Conservation (phyloP, 176 grass and related monocot species). For the Melocanna baccifera region DNA sequence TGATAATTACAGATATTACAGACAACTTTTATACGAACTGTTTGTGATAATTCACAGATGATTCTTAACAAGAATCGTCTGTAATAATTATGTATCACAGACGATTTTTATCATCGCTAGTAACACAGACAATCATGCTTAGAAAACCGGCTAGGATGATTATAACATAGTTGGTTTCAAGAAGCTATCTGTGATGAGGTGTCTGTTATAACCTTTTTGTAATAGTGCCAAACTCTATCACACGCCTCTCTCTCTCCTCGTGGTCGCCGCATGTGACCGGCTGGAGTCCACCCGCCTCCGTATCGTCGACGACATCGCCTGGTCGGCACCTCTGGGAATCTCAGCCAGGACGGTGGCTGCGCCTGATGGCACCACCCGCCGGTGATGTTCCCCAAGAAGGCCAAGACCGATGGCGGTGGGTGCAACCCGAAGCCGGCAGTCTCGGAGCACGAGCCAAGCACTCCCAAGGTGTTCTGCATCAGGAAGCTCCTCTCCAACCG, state of each 20-base stretch:
- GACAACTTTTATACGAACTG: too few species aligned
- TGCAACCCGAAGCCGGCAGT: constrained; percentile 46
- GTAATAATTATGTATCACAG: too few species aligned
- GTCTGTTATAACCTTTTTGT: too few species aligned
- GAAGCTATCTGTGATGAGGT: too few species aligned
- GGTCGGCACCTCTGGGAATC: constrained; percentile 54
- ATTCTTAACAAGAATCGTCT: too few species aligned
- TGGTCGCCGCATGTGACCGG: constrained; percentile 29
- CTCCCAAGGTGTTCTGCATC: constrained; percentile 90
- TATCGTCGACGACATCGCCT: constrained; percentile 51
- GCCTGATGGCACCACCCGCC: constrained; percentile 34
- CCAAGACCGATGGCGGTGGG: constrained; percentile 35
- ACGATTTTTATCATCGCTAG: too few species aligned
- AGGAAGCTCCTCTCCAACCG: constrained; percentile 75
- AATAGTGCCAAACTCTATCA: not conserved
- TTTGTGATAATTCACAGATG: too few species aligned
- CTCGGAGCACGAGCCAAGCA: constrained; percentile 55
- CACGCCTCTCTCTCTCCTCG: not conserved
- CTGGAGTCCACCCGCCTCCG: constrained; percentile 35
- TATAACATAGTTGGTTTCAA: too few species aligned
- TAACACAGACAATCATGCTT: too few species aligned
- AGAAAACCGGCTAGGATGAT: too few species aligned
- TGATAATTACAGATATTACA: too few species aligned
- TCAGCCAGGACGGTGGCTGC: constrained; percentile 33
- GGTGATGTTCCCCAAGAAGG: constrained; percentile 67